Evolutionary conservation across 2,329 filamentous ascomycete species (phyloP).

Genomic region (Cadophora malorum): DNA sequence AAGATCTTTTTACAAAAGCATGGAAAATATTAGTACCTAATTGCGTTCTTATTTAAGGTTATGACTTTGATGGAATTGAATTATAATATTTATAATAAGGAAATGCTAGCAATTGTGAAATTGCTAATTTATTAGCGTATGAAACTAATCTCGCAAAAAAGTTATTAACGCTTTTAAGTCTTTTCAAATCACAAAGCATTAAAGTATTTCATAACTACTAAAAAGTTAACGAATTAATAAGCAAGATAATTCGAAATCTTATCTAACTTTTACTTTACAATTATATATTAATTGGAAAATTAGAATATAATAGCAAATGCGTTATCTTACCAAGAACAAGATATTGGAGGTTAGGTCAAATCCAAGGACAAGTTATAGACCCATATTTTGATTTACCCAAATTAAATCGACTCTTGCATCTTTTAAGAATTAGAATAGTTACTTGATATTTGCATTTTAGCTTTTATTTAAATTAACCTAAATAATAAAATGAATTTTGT

Average conservation of each 20-base stretch:
- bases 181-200: too few species aligned
- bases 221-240: too few species aligned
- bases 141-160: neutral
- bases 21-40: neutral
- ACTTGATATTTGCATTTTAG: too few species aligned
- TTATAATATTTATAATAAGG: neutral
- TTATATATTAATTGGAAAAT: neutral
- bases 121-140: neutral
- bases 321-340: neutral
- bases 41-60: neutral
- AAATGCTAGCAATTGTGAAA: neutral
- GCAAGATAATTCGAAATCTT: too few species aligned
- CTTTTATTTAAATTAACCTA: too few species aligned
- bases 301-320: neutral
- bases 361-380: too few species aligned
- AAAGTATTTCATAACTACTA: too few species aligned
- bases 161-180: too few species aligned
- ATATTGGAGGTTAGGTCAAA: neutral
- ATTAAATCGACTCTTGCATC: too few species aligned
- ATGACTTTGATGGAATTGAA: neutral
- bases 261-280: neutral
- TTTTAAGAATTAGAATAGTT: too few species aligned
- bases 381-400: too few species aligned
- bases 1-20: neutral
- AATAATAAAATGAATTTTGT: too few species aligned